Evolutionary conservation across 129 eudicot species (phyloP), one percentile per base, ranked within the genome.

Genomic region (Escallonia herrerae): DNA sequence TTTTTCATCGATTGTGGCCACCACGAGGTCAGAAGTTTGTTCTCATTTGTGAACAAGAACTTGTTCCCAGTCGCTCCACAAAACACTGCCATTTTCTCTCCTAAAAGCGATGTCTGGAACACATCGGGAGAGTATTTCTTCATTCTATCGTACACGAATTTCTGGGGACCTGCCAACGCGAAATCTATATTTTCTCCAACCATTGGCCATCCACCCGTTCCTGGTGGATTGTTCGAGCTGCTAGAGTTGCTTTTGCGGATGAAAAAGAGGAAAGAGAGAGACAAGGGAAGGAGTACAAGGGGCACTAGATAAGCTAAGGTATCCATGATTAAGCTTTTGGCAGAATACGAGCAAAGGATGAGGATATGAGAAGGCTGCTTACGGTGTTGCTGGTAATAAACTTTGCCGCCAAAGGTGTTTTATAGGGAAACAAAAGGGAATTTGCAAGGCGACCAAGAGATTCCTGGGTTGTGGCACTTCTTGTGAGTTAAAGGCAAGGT

Each of bases 1-100:
- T 72, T 75, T 10, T 62, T 56, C 58, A 59, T 72, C 6, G 84
- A 80, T 43, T 70, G 68, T 5, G 84, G 84, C 81, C 77, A 80
- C 84, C 84, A 80, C 33, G 84, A 66, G 11, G 71, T 38, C 33
- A 80, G 67, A 15, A 76, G 46, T 52, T 76, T 80, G 72, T 61
- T 56, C 44, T 80, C 84, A 37, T 76, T 80, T 0, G 65, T 49
- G 78, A 80, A 80, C 13, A 80, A 52, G 59, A 75, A 80, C 33
- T 22, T 22, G 33, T 22, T 41, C 1, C 33, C 33, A 22, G 33
- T 22, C 33, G 33, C 33, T 22, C 33, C 33, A 22, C 33, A 22
- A 1, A 76, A 52, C 58, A 76, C 64, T 11, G 76, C 81, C 81
- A 76, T 70, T 64, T 76, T 76, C 55, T 76, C 81, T 45, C 81